A percentile compares a stretch with the other conserved stretches of the same genome.
Evolutionary conservation across 2,329 filamentous ascomycete species (phyloP).

Genomic region (Colletotrichum trifolii): DNA sequence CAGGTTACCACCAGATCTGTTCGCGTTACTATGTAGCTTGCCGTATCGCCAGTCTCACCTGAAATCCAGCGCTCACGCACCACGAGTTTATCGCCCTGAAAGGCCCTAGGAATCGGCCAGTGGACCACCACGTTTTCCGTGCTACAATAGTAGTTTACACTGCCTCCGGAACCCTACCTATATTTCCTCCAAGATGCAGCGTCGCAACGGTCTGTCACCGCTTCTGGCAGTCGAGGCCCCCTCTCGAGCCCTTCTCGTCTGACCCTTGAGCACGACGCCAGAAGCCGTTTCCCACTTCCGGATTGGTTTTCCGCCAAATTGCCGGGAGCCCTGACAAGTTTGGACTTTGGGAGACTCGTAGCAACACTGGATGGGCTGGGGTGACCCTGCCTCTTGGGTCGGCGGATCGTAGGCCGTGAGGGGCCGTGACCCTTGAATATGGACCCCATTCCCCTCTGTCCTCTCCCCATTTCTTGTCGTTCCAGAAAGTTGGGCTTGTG

Average conservation of each 20-base stretch:
- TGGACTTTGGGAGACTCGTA: slow-evolving; percentile 14
- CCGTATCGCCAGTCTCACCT: too few relatives aligned
- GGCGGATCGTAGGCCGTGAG: slow-evolving; percentile 27
- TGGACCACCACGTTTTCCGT: slow-evolving; percentile 26
- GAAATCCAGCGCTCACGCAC: slow-evolving; percentile 20
- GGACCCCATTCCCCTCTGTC: not conserved
- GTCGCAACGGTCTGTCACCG: slow-evolving; percentile 25
- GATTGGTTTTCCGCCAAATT: slow-evolving; percentile 20
- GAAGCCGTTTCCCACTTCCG: slow-evolving; percentile 28
- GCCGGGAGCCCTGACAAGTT: slow-evolving; percentile 27
- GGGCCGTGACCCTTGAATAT: not conserved
- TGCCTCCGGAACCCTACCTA: slow-evolving; percentile 16
- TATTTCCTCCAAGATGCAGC: slow-evolving; percentile 31
- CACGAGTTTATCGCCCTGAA: slow-evolving; percentile 16
- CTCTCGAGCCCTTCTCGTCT: slow-evolving; percentile 8
- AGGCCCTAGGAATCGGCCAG: not conserved
- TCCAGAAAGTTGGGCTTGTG: slow-evolving; percentile 16
- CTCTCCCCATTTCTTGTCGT: slow-evolving; percentile 10
- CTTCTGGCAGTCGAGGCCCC: slow-evolving; percentile 25
- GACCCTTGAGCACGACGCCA: slow-evolving; percentile 10
- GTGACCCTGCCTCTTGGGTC: slow-evolving; percentile 30
- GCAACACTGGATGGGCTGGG: slow-evolving; percentile 36
- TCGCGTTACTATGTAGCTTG: not conserved
- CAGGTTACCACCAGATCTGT: not conserved
- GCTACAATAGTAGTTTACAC: not conserved